A percentile compares a stretch with the other conserved stretches of the same genome.
These are phyloP conservation scores for Chytriomyces confervae DNA, from an alignment of 192 early-diverging fungal genomes.

Conservation along the genomic window DNA sequence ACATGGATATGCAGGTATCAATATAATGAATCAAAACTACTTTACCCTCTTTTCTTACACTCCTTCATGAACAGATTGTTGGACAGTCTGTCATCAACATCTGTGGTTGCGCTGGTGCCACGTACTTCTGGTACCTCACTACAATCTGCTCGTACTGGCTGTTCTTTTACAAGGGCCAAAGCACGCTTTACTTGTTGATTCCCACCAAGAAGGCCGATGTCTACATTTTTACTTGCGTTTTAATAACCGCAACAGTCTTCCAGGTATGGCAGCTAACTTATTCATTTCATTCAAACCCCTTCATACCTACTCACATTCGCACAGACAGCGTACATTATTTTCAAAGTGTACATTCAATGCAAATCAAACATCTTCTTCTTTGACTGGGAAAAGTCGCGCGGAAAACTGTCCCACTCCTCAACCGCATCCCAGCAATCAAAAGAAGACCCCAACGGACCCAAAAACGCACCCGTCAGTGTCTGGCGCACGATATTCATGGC, in stretches of 20 bases:
- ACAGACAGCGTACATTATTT: conserved; percentile 40
- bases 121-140: conserved; percentile 49
- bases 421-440: conserved; percentile 1
- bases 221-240: conserved; percentile 39
- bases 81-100: conserved; percentile 45
- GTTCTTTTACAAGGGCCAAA: conserved; percentile 61
- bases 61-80: conserved; percentile 7
- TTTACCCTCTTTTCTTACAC: neutral
- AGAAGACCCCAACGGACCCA: neutral
- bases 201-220: conserved; percentile 47
- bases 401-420: conserved; percentile 35
- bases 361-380: conserved; percentile 58
- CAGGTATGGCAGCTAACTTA: conserved; percentile 37
- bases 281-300: conserved; percentile 1
- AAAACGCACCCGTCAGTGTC: conserved; percentile 52
- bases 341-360: conserved; percentile 53
- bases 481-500: conserved; percentile 63
- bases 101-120: conserved; percentile 40
- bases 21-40: conserved; percentile 16
- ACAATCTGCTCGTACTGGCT: conserved; percentile 52
- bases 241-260: conserved; percentile 30
- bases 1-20: conserved; percentile 49
- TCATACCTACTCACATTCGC: neutral
- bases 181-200: conserved; percentile 47
- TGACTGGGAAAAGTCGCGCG: conserved; percentile 63